Evolutionary conservation across 2,329 filamentous ascomycete species (phyloP), one percentile per base, ranked within the genome.

Genomic region (Penicillium sp.): DNA sequence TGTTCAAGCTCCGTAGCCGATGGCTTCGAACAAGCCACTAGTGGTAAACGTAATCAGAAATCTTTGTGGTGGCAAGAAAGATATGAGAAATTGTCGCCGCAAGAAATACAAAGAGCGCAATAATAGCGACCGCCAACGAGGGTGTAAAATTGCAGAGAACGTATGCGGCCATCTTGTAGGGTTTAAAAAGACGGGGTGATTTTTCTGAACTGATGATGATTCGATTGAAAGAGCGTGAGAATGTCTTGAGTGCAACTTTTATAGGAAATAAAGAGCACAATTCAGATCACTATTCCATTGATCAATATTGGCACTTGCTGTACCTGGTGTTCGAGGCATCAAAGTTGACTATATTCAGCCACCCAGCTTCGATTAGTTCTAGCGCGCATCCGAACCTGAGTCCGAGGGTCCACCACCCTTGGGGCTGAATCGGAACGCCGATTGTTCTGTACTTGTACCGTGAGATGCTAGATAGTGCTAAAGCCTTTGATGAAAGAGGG

Each of bases 71-170:
- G 13, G 44, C 50, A 10, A 56, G 46, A 24, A 44, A 56, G 3
- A 56, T 43, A 43, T 59, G 49, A 4, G 4, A 10, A 1, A 49
- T 10, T 2, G 53, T 59, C 0, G 36, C 16, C 5, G 13, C 11
- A 3, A 56, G 13, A 31, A 59, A 59, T 6, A 59, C 41, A 6
- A 56, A n/a, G 2, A 59, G 13, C 14, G 33, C 37, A n/a, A 50
- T 31, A 5, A 52, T 19, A 4, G 54, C 58, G 33, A 55, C 58
- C 7, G 54, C 37, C 22, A 60, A 16, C 14, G 58, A 60, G 2
- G 50, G 58, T 10, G 31, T 60, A 19, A 57, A 60, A 9, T 50
- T 60, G 44, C 57, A 60, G 37, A 49, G 46, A 49, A 49, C 33
- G 31, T 49, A 49, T 19, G 10, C 27, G 0, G 46, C 27, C 46